These are phyloP conservation scores for Omphalotus olearius DNA, from an alignment of 1,284 basidiomycete species.

Conservation along the genomic window DNA sequence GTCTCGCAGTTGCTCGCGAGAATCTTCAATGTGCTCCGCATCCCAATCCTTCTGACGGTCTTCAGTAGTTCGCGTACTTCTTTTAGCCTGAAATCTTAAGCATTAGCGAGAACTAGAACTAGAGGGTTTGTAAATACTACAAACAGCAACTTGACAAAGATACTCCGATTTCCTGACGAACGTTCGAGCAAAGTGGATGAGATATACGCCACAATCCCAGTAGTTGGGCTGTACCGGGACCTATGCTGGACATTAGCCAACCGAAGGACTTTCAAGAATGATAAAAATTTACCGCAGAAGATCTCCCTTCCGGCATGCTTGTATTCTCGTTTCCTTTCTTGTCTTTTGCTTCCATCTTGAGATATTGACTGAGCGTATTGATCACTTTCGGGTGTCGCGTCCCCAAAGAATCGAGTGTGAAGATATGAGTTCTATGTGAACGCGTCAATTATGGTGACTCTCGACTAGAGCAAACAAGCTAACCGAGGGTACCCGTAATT, in stretches of 20 bases:
- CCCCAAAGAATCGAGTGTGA: slow-evolving; percentile 87
- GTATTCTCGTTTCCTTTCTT: slow-evolving; percentile 54
- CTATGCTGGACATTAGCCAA: slow-evolving; percentile 29
- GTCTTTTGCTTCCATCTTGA: slow-evolving; percentile 76
- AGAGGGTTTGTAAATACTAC: slow-evolving; percentile 27
- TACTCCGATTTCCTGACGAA: slow-evolving; percentile 59
- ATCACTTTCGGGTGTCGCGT: slow-evolving; percentile 60
- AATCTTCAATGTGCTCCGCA: slow-evolving; percentile 26
- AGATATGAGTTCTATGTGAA: slow-evolving; percentile 62
- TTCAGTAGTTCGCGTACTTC: slow-evolving; percentile 21
- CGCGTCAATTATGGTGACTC: not conserved
- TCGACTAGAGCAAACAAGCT: not conserved
- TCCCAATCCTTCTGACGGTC: slow-evolving; percentile 48
- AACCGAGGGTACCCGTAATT: slow-evolving; percentile 18
- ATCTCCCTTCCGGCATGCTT: slow-evolving; percentile 37
- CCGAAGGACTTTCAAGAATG: not conserved
- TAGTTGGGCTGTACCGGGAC: slow-evolving; percentile 80
- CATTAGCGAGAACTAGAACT: slow-evolving; percentile 4
- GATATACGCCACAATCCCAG: slow-evolving; percentile 83
- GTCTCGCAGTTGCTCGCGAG: slow-evolving; percentile 31
- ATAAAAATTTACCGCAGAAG: slow-evolving; percentile 39
- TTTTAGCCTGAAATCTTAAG: slow-evolving; percentile 18
- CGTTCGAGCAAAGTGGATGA: slow-evolving; percentile 74
- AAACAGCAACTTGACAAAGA: slow-evolving; percentile 40
- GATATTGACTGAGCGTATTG: slow-evolving; percentile 64